A percentile compares a stretch with the other conserved stretches of the same genome.
phyloP scores from a whole-genome alignment of 2,329 filamentous ascomycete species.

The Colletotrichum coccodes region DNA sequence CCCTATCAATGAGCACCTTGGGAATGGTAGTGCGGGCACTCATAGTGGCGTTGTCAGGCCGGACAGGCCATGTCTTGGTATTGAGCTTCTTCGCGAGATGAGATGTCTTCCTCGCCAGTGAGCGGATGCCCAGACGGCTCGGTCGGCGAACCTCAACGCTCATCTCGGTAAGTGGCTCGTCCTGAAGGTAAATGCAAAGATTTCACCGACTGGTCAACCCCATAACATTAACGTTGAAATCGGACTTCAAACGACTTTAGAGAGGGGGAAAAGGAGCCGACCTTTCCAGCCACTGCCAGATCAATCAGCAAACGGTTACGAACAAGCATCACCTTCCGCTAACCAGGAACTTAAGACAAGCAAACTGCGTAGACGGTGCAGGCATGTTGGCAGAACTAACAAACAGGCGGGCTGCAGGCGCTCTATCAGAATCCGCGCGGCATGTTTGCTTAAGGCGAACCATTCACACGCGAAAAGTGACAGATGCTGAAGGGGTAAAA shows the following conservation, averaged over 20 bases:
- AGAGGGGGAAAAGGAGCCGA: too few relatives aligned
- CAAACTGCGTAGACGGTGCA: conserved; percentile 1
- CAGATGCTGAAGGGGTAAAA: background rate
- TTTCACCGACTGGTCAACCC: background rate
- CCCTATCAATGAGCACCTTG: background rate
- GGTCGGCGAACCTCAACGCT: background rate
- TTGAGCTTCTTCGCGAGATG: background rate
- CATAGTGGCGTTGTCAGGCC: background rate
- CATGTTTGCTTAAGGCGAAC: conserved; percentile 1
- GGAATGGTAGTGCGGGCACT: too few relatives aligned
- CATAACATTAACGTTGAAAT: background rate
- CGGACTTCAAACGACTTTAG: background rate
- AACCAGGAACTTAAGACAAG: background rate
- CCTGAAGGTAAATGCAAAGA: background rate
- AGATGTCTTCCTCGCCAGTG: background rate
- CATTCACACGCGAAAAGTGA: background rate
- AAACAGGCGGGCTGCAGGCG: background rate
- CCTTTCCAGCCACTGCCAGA: background rate
- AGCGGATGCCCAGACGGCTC: conserved; percentile 3
- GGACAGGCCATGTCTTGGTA: background rate
- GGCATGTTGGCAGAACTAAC: background rate
- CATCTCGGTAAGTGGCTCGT: conserved; percentile 7
- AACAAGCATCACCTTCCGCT: background rate
- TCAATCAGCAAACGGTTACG: conserved; percentile 3
- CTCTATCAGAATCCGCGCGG: background rate